Percentiles rank a stretch among this genome's conserved stretches.
These are phyloP conservation scores for Magnolia sinica DNA, from an alignment of 164 flowering plant species.

Conservation along the genomic window DNA sequence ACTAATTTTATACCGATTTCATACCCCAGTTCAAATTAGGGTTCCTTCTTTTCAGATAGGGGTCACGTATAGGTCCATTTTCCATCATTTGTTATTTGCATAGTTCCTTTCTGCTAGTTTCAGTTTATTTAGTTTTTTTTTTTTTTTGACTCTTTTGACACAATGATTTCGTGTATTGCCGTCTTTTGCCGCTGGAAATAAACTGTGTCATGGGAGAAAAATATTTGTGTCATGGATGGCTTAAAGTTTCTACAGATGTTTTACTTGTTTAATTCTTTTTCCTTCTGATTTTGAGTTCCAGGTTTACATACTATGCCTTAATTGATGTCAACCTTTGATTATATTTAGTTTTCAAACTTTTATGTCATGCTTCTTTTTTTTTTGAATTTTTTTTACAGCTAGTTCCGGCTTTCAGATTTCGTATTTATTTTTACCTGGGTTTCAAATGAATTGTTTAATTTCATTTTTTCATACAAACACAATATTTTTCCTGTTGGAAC, in stretches of 20 bases:
- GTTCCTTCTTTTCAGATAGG: background rate
- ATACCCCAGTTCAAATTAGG: background rate
- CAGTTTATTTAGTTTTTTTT: too few relatives aligned
- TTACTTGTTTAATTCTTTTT: too few relatives aligned
- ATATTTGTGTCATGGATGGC: background rate
- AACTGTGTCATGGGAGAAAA: background rate
- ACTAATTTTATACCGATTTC: too few relatives aligned
- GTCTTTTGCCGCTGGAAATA: too few relatives aligned
- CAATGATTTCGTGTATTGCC: background rate
- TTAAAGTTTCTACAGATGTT: background rate
- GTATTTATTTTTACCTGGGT: background rate
- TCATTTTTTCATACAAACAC: background rate
- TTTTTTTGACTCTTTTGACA: background rate
- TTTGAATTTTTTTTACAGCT: background rate
- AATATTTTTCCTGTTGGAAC: background rate
- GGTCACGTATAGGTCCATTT: background rate
- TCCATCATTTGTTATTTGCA: background rate
- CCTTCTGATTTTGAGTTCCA: too few relatives aligned
- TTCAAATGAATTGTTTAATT: background rate
- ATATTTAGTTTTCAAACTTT: background rate
- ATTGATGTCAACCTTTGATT: background rate
- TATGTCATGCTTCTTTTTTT: background rate
- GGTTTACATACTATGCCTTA: too few relatives aligned
- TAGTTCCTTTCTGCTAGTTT: background rate
- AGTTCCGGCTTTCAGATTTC: background rate